Base-by-base conservation (phyloP, 257 asterid genomes). In the Datura wrightii region DNA sequence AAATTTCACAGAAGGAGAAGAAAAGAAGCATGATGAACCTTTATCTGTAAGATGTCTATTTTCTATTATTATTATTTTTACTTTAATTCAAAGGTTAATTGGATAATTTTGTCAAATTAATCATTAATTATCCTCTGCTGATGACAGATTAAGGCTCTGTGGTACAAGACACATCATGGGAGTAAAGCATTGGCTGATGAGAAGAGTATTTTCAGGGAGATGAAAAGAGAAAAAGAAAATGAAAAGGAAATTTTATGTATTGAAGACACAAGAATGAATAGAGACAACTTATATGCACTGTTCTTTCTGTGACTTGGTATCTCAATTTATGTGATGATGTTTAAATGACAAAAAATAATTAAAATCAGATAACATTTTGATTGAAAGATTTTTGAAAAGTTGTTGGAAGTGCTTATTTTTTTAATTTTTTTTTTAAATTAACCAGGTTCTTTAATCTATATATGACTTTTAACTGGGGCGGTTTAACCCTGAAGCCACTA, bases 151-250 rank as follows among this genome's bases (percentile, higher is more conserved):
- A 72, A 46, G 80, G 46, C 59, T 44, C 19, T 72, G 59, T 46
- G 41, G 19, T 72, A 5, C n/a, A 3, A 72, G 37, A 72, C 41
- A 46, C 80, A 72, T 46, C 80, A 72, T 72, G 59, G 79, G 59
- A 46, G 39, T 72, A 72, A 46, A 72, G 19, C 59, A 19, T 46
- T 72, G 58, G 80, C 13, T 6, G 59, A 72, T 72, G 80, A 72
- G 11, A 46, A n/a, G 80, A 72, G 80, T 18, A 72, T 72, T 46
- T 46, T 46, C 4, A 72, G 5, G 41, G 80, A 72, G 11, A 72
- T 72, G 80, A 72, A 41, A 19, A 72, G 41, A 19, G 59, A n/a
- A 46, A 19, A 19, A 16, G 79, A 71, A 44, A 71, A 0, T 18
- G 37, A 37, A 71, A 42, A 18, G 36, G 41, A 19, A 72, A 19